These are phyloP conservation scores for Trichoderma virens DNA, from an alignment of 495 filamentous ascomycete species.

Conservation along the genomic window DNA sequence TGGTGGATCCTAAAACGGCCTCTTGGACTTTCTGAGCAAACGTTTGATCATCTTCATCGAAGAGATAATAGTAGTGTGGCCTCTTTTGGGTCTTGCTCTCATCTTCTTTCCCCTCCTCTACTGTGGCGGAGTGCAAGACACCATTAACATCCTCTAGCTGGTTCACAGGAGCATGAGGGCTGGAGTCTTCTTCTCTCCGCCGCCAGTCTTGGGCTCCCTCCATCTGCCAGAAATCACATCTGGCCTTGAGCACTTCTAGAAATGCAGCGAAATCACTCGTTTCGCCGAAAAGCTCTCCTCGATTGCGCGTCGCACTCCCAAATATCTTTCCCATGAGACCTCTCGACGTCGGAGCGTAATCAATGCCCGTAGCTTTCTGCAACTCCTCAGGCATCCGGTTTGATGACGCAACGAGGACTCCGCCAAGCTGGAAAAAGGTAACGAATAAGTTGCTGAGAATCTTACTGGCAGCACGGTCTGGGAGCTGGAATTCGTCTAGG, in stretches of 20 bases:
- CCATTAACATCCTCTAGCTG: background rate
- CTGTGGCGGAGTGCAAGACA: background rate
- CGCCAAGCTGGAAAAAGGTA: constrained; percentile 65
- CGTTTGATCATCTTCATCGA: constrained; percentile 16
- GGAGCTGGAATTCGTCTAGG: constrained; percentile 67
- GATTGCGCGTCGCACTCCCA: constrained; percentile 22
- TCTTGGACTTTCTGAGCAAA: constrained; percentile 12
- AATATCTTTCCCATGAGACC: constrained; percentile 41
- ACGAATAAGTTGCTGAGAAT: constrained; percentile 63
- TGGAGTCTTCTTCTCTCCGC: constrained; percentile 34
- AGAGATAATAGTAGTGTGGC: constrained; percentile 28
- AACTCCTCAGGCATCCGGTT: constrained; percentile 71
- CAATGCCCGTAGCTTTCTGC: constrained; percentile 55
- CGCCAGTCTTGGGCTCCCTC: constrained; percentile 59
- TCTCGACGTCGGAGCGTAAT: constrained; percentile 45
- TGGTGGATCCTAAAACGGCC: background rate
- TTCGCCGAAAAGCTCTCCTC: constrained; percentile 37
- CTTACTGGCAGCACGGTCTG: constrained; percentile 59
- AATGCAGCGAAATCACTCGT: constrained; percentile 59
- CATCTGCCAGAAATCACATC: constrained; percentile 69
- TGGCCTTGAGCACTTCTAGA: constrained; percentile 56
- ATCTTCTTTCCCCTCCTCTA: background rate
- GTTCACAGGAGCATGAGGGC: background rate
- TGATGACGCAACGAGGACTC: constrained; percentile 62
- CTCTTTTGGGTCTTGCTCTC: constrained; percentile 7